Conservation (phyloP, 1,139 yeast species). For the Keqinozyma sinolaborantium region DNA sequence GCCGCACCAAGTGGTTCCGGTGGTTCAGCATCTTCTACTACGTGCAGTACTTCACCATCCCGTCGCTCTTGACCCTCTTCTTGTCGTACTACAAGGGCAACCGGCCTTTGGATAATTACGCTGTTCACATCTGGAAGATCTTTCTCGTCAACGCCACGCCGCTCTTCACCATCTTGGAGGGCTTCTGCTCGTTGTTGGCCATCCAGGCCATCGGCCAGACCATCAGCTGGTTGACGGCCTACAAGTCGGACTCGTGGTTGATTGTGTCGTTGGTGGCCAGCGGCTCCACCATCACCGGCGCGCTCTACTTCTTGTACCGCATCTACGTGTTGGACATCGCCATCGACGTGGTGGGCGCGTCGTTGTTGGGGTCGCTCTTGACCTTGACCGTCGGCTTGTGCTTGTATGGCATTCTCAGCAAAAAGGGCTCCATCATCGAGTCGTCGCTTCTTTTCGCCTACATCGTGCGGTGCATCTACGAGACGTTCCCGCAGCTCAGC, state of each 20-base stretch:
- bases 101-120: conserved; percentile 5
- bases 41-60: conserved; percentile 77
- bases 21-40: conserved; percentile 66
- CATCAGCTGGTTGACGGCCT: conserved; percentile 65
- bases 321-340: conserved; percentile 73
- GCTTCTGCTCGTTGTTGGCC: conserved; percentile 83
- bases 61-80: conserved; percentile 74
- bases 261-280: conserved; percentile 71
- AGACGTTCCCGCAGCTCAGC: conserved; percentile 80
- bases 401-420: conserved; percentile 77
- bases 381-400: conserved; percentile 76
- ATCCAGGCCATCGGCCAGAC: conserved; percentile 91
- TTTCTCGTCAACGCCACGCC: conserved; percentile 81
- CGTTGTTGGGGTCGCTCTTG: conserved; percentile 79
- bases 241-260: conserved; percentile 75
- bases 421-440: conserved; percentile 85
- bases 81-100: conserved; percentile 45
- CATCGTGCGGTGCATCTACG: conserved; percentile 87
- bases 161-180: conserved; percentile 83
- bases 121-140: conserved; percentile 55
- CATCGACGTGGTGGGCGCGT: conserved; percentile 71
- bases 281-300: conserved; percentile 71
- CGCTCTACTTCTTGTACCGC: conserved; percentile 75
- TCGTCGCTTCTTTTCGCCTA: conserved; percentile 83
- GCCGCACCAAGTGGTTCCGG: conserved; percentile 45